Percentiles rank a stretch among this genome's conserved stretches.
phyloP scores from a whole-genome alignment of 2,329 filamentous ascomycete species.

The Xylaria sp. region DNA sequence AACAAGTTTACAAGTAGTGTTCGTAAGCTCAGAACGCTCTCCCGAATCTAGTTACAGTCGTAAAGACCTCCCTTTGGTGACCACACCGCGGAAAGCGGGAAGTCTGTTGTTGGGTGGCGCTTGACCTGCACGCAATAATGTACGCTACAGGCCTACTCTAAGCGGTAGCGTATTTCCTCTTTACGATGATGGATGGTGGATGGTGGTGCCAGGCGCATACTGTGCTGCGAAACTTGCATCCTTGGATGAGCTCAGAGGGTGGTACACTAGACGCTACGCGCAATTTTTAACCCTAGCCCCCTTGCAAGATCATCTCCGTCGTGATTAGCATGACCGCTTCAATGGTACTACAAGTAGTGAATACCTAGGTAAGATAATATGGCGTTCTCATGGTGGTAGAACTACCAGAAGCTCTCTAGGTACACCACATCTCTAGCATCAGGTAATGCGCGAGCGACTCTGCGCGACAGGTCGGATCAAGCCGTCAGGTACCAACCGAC shows the following conservation, averaged over 20 bases:
- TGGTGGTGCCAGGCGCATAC: constrained; percentile 19
- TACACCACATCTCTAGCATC: neutral
- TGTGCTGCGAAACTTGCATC: constrained; percentile 12
- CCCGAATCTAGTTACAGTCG: constrained; percentile 26
- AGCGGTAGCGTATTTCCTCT: neutral
- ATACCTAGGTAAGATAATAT: neutral
- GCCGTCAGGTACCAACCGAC: constrained; percentile 43
- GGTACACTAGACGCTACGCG: neutral
- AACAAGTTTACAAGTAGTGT: constrained; percentile 17
- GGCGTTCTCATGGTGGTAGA: neutral
- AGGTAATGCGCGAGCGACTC: constrained; percentile 14
- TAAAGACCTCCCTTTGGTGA: constrained; percentile 30
- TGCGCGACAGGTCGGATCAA: constrained; percentile 29
- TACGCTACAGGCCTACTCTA: neutral
- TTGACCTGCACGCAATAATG: constrained; percentile 30
- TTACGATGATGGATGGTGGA: neutral
- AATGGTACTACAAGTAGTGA: neutral
- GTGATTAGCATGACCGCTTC: constrained; percentile 21
- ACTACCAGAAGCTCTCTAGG: constrained; percentile 1
- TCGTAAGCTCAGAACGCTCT: constrained; percentile 28
- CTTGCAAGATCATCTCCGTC: constrained; percentile 24
- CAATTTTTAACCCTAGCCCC: neutral
- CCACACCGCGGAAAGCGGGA: constrained; percentile 42
- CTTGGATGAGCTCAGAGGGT: constrained; percentile 12
- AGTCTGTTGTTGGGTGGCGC: constrained; percentile 27